Evolutionary conservation across 371 early-diverging fungal species (phyloP).

Genomic region (Batkoa obscura): DNA sequence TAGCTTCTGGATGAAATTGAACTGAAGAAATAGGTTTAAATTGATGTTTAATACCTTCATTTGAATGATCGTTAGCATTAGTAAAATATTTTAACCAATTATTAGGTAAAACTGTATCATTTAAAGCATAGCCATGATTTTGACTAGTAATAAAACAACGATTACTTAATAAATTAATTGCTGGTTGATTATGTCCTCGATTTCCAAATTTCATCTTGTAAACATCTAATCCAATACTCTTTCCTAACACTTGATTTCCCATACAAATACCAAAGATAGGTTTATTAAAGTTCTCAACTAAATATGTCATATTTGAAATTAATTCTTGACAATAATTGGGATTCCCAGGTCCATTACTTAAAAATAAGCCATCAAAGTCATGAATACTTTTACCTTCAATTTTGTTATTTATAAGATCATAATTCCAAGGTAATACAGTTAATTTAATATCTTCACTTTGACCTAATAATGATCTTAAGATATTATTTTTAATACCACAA

Average conservation of each 20-base stretch:
- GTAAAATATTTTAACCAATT: conserved; percentile 74
- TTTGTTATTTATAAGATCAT: conserved; percentile 33
- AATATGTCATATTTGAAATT: conserved; percentile 40
- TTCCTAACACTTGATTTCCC: conserved; percentile 80
- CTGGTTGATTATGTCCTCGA: conserved; percentile 94
- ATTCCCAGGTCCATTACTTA: conserved; percentile 88
- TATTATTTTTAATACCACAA: conserved; percentile 88
- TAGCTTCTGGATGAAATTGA: conserved; percentile 94
- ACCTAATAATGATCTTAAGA: conserved; percentile 57
- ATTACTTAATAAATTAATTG: conserved; percentile 43
- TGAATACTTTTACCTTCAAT: conserved; percentile 27
- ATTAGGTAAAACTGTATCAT: conserved; percentile 35
- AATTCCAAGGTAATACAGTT: conserved; percentile 72
- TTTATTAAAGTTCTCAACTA: conserved; percentile 34
- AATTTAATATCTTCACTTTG: conserved; percentile 50
- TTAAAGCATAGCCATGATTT: conserved; percentile 87
- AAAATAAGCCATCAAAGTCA: conserved; percentile 70
- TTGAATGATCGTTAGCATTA: conserved; percentile 87
- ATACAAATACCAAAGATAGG: conserved; percentile 96
- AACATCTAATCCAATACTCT: conserved; percentile 65
- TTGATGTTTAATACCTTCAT: conserved; percentile 76
- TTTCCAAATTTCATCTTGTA: conserved; percentile 84
- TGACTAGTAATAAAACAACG: conserved; percentile 83
- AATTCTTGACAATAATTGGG: conserved; percentile 46
- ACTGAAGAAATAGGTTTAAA: conserved; percentile 57